phyloP scores from a whole-genome alignment of 331 rosid genomes.

The Telfairia occidentalis region DNA sequence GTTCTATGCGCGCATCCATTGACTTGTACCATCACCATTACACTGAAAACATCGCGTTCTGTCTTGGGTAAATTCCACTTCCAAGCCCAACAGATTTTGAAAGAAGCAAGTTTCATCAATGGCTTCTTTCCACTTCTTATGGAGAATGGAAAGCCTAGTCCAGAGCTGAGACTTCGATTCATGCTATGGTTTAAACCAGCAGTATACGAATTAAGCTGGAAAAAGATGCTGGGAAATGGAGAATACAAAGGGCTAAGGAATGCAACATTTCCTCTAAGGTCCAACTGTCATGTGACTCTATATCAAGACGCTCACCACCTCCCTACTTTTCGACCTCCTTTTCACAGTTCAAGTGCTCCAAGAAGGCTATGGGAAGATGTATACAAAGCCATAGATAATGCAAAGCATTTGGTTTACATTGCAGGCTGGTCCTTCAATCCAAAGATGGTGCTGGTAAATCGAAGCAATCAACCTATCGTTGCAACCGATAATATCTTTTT shows the following conservation, averaged over 20 bases:
- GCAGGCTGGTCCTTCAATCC: conserved; percentile 98
- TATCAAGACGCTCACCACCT: conserved; percentile 92
- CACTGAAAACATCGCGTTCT: conserved; percentile 50
- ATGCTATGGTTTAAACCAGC: conserved; percentile 88
- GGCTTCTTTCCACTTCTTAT: conserved; percentile 56
- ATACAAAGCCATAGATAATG: conserved; percentile 72
- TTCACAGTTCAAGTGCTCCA: conserved; percentile 39
- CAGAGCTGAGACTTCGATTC: conserved; percentile 52
- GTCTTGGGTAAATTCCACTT: conserved; percentile 57
- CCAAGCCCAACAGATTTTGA: conserved; percentile 36
- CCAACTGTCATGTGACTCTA: conserved; percentile 67
- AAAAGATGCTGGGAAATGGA: conserved; percentile 30
- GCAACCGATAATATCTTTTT: not conserved
- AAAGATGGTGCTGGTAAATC: conserved; percentile 57
- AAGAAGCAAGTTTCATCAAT: conserved; percentile 49
- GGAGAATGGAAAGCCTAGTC: conserved; percentile 60
- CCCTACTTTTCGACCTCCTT: conserved; percentile 50
- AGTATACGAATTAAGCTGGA: conserved; percentile 53
- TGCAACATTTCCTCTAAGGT: conserved; percentile 67
- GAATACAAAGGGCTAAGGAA: conserved; percentile 54
- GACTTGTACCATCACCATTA: conserved; percentile 46
- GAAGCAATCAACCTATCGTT: not conserved
- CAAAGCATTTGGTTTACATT: conserved; percentile 66
- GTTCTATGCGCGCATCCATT: conserved; percentile 64
- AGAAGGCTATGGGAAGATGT: conserved; percentile 88